Base-by-base conservation (phyloP, 2,329 filamentous ascomycete species). In the Cytospora piceae region DNA sequence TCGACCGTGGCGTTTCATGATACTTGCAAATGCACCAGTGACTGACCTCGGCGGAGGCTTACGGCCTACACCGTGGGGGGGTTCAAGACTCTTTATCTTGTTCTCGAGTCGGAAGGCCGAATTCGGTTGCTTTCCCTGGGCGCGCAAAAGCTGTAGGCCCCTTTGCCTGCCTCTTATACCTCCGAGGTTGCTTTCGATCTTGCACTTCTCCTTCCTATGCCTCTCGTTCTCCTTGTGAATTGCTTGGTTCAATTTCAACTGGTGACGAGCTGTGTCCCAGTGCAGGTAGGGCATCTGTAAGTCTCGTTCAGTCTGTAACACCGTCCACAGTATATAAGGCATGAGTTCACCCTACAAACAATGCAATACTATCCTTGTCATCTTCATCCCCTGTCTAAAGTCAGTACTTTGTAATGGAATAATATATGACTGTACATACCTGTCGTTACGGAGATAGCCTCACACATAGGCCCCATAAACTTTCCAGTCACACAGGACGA, bases 211-310 rank as follows among this genome's bases (percentile, higher is more conserved):
- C n/a, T 58, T 67, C 3, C 53, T 61, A 15, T 66, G 53, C 24
- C 61, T 62, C 11, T 67, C 66, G 8, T 37, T 58, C 32, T 65
- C 63, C 29, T 67, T 67, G 24, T 65, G 51, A 6, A 67, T 56
- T 20, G 66, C 56, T 14, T 67, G 24, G 2, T 58, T 65, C 6
- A 67, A 56, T 20, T 65, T 65, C 2, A 24, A n/a, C 7, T 67
- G 66, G 32, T 66, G 66, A 8, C 66, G 66, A 24, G 63, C 76
- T 0, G 74, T 78, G 39, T 81, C 78, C 78, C 78, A 81, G 29
- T 81, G 78, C 1, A 80, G 73, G 52, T 75, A 80, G 1, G 77
- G 77, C 74, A 79, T 77, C 77, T 80, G 56, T n/a, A 15, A 12
- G 7, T 4, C 42, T 1, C 0, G 1, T 8, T 53, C 9, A 67